Percentiles rank a stretch among this genome's conserved stretches.
Conservation (phyloP, 148 eudicot genomes). For the Cornus florida region DNA sequence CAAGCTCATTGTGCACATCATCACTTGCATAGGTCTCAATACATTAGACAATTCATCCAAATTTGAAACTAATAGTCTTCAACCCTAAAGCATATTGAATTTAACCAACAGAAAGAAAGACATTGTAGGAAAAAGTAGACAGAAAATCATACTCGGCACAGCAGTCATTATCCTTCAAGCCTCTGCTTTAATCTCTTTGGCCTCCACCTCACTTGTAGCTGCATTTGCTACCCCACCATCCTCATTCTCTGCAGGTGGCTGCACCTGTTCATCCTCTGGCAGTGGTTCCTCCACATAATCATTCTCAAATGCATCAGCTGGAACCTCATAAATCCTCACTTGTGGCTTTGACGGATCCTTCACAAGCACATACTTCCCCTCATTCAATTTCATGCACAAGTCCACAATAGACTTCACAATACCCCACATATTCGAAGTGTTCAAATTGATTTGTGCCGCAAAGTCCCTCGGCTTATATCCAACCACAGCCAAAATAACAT, state of each 20-base stretch:
- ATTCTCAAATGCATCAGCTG: slow-evolving; percentile 92
- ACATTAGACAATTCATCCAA: too few relatives aligned
- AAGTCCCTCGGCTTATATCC: slow-evolving; percentile 95
- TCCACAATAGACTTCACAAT: slow-evolving; percentile 94
- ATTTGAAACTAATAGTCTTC: too few relatives aligned
- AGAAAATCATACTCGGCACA: neutral
- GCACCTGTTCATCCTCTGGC: slow-evolving; percentile 93
- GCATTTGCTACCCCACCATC: slow-evolving; percentile 53
- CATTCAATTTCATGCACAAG: slow-evolving; percentile 92
- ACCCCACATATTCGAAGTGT: slow-evolving; percentile 92
- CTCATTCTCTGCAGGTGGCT: slow-evolving; percentile 76
- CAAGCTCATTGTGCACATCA: too few relatives aligned
- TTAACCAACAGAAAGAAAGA: neutral
- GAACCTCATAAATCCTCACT: slow-evolving; percentile 95
- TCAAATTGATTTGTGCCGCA: slow-evolving; percentile 87
- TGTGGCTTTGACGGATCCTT: slow-evolving; percentile 94
- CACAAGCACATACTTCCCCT: slow-evolving; percentile 94
- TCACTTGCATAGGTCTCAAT: too few relatives aligned
- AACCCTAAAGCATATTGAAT: too few relatives aligned
- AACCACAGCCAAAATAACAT: slow-evolving; percentile 83
- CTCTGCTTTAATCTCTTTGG: slow-evolving; percentile 56
- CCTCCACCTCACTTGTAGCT: slow-evolving; percentile 59
- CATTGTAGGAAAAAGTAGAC: neutral
- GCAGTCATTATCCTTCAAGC: slow-evolving; percentile 50
- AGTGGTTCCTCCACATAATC: slow-evolving; percentile 95